A percentile compares a stretch with the other conserved stretches of the same genome.
Conservation (phyloP, 805 yeast species). For the Kuraishia hungarica region DNA sequence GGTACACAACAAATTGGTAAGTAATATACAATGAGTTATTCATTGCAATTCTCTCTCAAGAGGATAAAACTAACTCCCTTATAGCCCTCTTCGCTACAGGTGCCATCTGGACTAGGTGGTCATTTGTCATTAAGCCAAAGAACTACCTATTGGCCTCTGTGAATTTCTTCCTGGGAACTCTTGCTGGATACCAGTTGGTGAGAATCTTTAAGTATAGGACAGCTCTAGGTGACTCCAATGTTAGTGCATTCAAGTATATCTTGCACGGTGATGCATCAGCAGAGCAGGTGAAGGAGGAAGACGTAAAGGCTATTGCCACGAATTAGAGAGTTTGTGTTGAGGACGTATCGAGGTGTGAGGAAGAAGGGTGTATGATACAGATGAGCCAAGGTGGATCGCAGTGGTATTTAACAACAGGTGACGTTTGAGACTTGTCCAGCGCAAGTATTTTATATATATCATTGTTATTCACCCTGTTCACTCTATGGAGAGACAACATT, state of each 20-base stretch:
- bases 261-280: constrained; percentile 30
- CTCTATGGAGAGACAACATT: neutral
- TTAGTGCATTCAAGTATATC: constrained; percentile 52
- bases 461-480: neutral
- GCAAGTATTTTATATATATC: neutral
- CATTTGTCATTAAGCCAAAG: constrained; percentile 84
- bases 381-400: neutral
- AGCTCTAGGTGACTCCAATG: constrained; percentile 48
- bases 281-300: neutral
- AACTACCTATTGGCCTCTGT: constrained; percentile 85
- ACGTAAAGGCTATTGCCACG: neutral
- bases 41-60: neutral
- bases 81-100: constrained; percentile 84
- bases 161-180: constrained; percentile 85
- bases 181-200: constrained; percentile 76
- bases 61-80: constrained; percentile 2
- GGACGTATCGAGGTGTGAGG: constrained; percentile 1
- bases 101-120: constrained; percentile 97
- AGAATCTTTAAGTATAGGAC: constrained; percentile 54
- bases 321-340: constrained; percentile 31
- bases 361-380: neutral
- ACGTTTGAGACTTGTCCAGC: neutral
- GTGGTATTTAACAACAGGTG: neutral
- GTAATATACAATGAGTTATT: too few relatives aligned
- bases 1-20: constrained; percentile 70